Percentiles rank a stretch among this genome's conserved stretches.
phyloP scores from a whole-genome alignment of 129 eudicot genomes.

The Mikania micrantha region DNA sequence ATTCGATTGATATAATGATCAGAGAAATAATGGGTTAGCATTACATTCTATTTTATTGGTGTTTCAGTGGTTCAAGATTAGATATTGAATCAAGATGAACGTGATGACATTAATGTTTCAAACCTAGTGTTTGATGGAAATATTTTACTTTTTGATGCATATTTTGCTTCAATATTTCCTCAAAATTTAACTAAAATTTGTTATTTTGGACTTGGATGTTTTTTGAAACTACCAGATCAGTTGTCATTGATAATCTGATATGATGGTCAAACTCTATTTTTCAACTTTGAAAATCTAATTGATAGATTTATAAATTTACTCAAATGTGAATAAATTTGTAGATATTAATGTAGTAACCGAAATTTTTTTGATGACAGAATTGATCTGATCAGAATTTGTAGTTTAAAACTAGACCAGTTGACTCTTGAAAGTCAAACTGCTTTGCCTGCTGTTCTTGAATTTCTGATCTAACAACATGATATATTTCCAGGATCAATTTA shows the following conservation, averaged over 20 bases:
- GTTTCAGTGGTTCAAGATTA: constrained; percentile 6
- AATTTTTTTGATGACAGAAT: background rate
- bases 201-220: background rate
- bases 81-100: background rate
- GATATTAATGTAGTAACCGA: background rate
- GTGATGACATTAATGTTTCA: background rate
- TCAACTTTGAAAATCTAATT: background rate
- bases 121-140: background rate
- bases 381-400: background rate
- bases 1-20: constrained; percentile 17
- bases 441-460: background rate
- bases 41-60: background rate
- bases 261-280: constrained; percentile 4
- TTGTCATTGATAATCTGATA: background rate
- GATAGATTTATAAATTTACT: background rate
- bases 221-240: background rate
- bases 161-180: background rate
- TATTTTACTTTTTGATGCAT: background rate
- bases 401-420: background rate
- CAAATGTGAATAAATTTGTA: background rate
- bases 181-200: background rate
- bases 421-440: background rate
- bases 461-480: background rate
- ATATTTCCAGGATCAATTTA: constrained; percentile 39
- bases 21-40: constrained; percentile 21